Evolutionary conservation across 2,329 filamentous ascomycete genomes (phyloP).

Genomic region (Didymella lethalis): DNA sequence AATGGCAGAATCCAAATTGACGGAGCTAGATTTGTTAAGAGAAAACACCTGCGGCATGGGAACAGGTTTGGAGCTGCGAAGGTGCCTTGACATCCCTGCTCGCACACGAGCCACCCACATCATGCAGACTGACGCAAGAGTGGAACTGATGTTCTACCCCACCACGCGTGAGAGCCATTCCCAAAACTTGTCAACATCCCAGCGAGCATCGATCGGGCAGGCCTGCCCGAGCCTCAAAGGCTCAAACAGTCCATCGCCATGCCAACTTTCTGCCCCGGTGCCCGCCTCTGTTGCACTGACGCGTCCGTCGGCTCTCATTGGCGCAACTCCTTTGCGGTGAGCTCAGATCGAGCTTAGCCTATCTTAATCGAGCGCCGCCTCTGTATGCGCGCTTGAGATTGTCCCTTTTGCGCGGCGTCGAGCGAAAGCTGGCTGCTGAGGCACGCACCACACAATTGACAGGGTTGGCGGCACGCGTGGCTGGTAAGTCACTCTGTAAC

Average conservation of each 20-base stretch:
- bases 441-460: slow-evolving; percentile 11
- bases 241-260: slow-evolving; percentile 14
- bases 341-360: slow-evolving; percentile 9
- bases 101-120: slow-evolving; percentile 44
- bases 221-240: slow-evolving; percentile 9
- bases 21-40: slow-evolving; percentile 44
- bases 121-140: slow-evolving; percentile 51
- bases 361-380: slow-evolving; percentile 13
- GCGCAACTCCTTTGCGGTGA: slow-evolving; percentile 1
- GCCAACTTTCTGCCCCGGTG: slow-evolving; percentile 14
- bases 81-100: slow-evolving; percentile 43
- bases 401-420: slow-evolving; percentile 5
- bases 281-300: slow-evolving; percentile 10
- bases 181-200: slow-evolving; percentile 47
- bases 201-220: slow-evolving; percentile 28
- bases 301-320: slow-evolving; percentile 10
- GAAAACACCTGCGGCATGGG: slow-evolving; percentile 37
- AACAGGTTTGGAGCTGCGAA: slow-evolving; percentile 49
- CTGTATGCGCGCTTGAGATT: slow-evolving; percentile 16
- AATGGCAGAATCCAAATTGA: slow-evolving; percentile 27
- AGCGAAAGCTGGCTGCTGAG: slow-evolving; percentile 13
- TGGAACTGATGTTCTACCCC: slow-evolving; percentile 39
- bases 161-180: slow-evolving; percentile 30
- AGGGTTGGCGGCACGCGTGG: slow-evolving; percentile 9
- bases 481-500: slow-evolving; percentile 1